These are phyloP conservation scores for Begonia peltatifolia DNA, from an alignment of 306 rosid species.

Conservation along the genomic window DNA sequence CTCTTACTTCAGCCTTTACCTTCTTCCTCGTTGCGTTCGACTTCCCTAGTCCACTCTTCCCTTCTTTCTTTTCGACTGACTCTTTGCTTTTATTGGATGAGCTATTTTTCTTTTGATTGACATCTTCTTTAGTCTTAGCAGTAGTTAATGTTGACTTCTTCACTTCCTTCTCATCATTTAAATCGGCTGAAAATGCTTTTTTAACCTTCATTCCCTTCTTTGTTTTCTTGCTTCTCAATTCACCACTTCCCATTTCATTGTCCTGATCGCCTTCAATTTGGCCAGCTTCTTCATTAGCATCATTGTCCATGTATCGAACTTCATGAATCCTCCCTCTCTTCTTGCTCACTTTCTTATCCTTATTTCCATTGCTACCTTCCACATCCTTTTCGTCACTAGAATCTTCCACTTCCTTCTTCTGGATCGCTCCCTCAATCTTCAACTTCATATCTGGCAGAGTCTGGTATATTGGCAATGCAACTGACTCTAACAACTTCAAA, in stretches of 20 bases:
- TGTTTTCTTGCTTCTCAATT: constrained; percentile 2
- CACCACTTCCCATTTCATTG: neutral
- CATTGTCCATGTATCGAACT: constrained; percentile 55
- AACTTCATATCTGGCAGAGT: constrained; percentile 29
- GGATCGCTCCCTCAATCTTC: neutral
- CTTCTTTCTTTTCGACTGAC: too few relatives aligned
- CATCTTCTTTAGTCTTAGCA: too few relatives aligned
- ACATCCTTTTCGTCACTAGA: too few relatives aligned
- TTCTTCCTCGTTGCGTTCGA: too few relatives aligned
- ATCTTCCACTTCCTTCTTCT: too few relatives aligned
- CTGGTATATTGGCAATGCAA: constrained; percentile 60
- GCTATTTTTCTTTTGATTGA: too few relatives aligned
- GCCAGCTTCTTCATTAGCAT: constrained; percentile 8
- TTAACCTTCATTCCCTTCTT: neutral
- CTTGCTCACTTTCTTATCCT: constrained; percentile 8
- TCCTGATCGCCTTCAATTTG: neutral
- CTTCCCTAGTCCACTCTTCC: too few relatives aligned
- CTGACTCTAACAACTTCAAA: constrained; percentile 52
- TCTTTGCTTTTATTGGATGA: too few relatives aligned
- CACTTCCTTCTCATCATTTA: too few relatives aligned
- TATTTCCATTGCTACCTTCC: too few relatives aligned
- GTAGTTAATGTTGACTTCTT: too few relatives aligned
- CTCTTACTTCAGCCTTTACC: too few relatives aligned
- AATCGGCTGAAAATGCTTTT: neutral
- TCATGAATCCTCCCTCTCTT: constrained; percentile 62